Percentiles rank a stretch among this genome's conserved stretches.
These are phyloP conservation scores for Beauveria medogensis DNA, from an alignment of 2,329 filamentous ascomycete species.

Conservation along the genomic window DNA sequence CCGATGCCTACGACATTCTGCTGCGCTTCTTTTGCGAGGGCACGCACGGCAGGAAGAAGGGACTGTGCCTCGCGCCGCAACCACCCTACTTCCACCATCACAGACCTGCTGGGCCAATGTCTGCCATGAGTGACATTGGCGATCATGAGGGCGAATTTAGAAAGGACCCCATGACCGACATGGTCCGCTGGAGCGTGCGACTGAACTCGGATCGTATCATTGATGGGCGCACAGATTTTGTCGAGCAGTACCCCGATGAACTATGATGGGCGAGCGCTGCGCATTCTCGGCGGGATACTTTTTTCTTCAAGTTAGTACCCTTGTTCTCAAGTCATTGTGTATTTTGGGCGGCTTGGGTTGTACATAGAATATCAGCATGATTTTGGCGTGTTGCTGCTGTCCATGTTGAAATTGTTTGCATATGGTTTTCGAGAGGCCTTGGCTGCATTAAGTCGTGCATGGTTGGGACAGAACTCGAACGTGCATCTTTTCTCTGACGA, in stretches of 20 bases:
- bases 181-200: constrained; percentile 31
- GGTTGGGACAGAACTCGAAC: no score
- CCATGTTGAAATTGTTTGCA: no score
- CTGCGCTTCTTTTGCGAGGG: constrained; percentile 39
- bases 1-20: constrained; percentile 34
- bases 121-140: constrained; percentile 29
- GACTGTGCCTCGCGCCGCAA: constrained; percentile 32
- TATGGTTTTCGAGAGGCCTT: no score
- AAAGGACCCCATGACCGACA: constrained; percentile 23
- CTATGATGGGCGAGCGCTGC: background rate
- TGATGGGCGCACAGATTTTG: constrained; percentile 22
- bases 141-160: constrained; percentile 23
- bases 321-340: background rate
- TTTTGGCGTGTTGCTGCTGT: no score
- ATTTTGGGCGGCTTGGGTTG: background rate
- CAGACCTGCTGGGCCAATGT: constrained; percentile 28
- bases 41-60: constrained; percentile 22
- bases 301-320: background rate
- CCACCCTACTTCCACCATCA: constrained; percentile 41
- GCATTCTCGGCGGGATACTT: background rate
- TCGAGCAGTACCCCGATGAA: constrained; percentile 16
- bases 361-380: no score
- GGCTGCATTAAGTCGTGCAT: no score
- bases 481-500: no score
- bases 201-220: constrained; percentile 32